Conservation (phyloP, 2,329 filamentous ascomycete genomes). For the Trichoderma simmonsii region DNA sequence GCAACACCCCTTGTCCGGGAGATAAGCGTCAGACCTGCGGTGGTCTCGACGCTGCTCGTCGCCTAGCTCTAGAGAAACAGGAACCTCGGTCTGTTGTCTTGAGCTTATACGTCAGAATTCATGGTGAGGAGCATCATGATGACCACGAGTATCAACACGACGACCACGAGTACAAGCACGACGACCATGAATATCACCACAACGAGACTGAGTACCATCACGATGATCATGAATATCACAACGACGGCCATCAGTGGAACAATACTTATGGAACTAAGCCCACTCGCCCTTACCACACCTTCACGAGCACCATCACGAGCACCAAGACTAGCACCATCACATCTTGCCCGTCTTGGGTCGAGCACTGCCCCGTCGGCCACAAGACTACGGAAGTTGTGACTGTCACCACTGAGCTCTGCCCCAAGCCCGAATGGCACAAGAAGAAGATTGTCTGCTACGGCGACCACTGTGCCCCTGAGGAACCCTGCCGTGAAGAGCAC, state of each 20-base stretch:
- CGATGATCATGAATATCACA: not conserved
- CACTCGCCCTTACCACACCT: not conserved
- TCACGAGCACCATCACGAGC: constrained; percentile 29
- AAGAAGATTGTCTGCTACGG: constrained; percentile 37
- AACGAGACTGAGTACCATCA: not conserved
- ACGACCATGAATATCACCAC: not conserved
- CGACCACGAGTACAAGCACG: not conserved
- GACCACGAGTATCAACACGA: not conserved
- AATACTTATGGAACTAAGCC: not conserved
- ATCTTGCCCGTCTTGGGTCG: constrained; percentile 26
- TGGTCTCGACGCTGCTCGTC: constrained; percentile 20
- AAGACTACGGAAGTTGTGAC: constrained; percentile 26
- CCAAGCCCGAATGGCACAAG: constrained; percentile 27
- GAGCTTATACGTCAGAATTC: constrained; percentile 24
- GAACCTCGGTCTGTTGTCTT: constrained; percentile 13
- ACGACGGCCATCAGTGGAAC: not conserved
- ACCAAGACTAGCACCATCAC: constrained; percentile 31
- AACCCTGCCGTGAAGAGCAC: constrained; percentile 27
- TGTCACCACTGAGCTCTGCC: constrained; percentile 24
- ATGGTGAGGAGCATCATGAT: not conserved
- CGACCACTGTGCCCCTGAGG: constrained; percentile 31
- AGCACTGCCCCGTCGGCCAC: constrained; percentile 26
- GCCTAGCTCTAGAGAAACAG: constrained; percentile 26
- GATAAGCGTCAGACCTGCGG: constrained; percentile 27
- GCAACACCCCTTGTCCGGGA: constrained; percentile 31